phyloP scores from a whole-genome alignment of 2,329 filamentous ascomycete species.

The Boeremia exigua region DNA sequence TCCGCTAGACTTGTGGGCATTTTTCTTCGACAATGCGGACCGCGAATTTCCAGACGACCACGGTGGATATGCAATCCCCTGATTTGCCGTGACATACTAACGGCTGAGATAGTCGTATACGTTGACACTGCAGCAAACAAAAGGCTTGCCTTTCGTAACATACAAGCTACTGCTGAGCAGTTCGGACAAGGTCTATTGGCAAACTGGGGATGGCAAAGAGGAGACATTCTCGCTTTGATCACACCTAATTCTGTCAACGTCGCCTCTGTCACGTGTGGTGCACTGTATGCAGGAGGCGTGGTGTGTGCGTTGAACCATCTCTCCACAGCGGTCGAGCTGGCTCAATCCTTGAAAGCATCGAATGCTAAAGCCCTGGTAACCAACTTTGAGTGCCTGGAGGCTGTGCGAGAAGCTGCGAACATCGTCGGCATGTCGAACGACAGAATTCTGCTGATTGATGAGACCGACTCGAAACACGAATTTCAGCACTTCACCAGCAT shows the following conservation, averaged over 20 bases:
- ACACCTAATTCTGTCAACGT: conserved; percentile 7
- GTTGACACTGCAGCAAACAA: neutral
- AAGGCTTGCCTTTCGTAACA: neutral
- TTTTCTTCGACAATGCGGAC: neutral
- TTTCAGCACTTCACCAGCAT: neutral
- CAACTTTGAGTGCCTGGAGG: neutral
- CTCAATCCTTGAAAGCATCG: neutral
- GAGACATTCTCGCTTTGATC: conserved; percentile 29
- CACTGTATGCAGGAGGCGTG: conserved; percentile 26
- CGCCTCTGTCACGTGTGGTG: conserved; percentile 17
- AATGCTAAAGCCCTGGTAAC: neutral
- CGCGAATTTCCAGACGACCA: neutral
- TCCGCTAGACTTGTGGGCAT: neutral
- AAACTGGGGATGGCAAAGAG: conserved; percentile 8
- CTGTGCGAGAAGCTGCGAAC: neutral
- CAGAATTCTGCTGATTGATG: conserved; percentile 10
- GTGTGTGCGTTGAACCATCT: conserved; percentile 26
- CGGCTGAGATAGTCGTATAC: neutral
- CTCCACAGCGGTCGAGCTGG: conserved; percentile 26
- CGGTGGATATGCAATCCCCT: neutral
- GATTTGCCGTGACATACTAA: neutral
- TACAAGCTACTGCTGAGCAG: neutral
- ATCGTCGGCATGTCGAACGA: neutral
- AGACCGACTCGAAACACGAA: neutral
- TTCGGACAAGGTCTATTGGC: neutral